phyloP scores from a whole-genome alignment of 176 grass and related monocot genomes.

The Juncus inflexus region DNA sequence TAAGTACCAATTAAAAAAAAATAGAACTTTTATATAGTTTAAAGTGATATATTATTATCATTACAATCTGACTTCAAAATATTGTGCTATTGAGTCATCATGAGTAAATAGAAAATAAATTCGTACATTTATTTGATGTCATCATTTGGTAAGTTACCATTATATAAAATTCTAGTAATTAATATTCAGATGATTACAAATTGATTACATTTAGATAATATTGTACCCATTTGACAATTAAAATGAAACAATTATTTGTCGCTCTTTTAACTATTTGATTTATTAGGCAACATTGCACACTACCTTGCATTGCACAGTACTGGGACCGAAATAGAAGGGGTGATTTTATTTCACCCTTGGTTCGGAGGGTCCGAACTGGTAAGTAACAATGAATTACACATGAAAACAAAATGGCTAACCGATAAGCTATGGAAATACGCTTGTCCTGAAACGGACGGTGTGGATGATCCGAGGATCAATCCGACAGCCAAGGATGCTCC shows the following conservation, averaged over 20 bases:
- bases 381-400: slow-evolving; percentile 11
- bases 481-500: slow-evolving; percentile 37
- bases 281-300: slow-evolving; percentile 34
- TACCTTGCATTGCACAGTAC: slow-evolving; percentile 28
- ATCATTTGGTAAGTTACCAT: too few relatives aligned
- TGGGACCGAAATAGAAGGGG: slow-evolving; percentile 18
- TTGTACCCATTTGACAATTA: too few relatives aligned
- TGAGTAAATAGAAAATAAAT: too few relatives aligned
- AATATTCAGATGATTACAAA: too few relatives aligned
- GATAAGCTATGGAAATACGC: slow-evolving; percentile 35
- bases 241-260: too few relatives aligned
- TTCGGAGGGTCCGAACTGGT: slow-evolving; percentile 18
- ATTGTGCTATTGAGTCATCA: neutral
- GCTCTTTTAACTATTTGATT: too few relatives aligned
- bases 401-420: neutral
- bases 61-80: slow-evolving; percentile 28
- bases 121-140: too few relatives aligned
- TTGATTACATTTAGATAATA: too few relatives aligned
- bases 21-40: slow-evolving; percentile 47
- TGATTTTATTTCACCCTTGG: slow-evolving; percentile 50
- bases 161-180: too few relatives aligned
- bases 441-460: slow-evolving; percentile 21
- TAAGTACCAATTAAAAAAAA: too few relatives aligned
- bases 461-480: slow-evolving; percentile 54
- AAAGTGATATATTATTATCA: neutral